A percentile compares a stretch with the other conserved stretches of the same genome.
These are phyloP conservation scores for Salix udensis DNA, from an alignment of 345 rosid species.

Conservation along the genomic window DNA sequence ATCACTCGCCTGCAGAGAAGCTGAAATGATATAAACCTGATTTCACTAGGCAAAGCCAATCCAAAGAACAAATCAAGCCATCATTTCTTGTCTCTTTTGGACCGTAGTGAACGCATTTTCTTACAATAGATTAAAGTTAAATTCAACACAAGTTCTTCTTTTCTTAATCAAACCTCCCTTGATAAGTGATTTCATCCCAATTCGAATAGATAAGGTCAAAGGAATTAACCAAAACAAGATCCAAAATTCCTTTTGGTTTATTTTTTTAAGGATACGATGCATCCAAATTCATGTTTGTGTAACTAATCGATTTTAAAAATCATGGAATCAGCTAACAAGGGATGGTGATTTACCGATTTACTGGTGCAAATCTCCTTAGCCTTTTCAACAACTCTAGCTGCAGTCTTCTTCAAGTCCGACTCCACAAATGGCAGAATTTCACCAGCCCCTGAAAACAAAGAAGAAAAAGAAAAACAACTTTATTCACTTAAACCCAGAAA, in stretches of 20 bases:
- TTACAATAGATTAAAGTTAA: background rate
- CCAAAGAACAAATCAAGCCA: background rate
- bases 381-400: constrained; percentile 60
- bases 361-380: constrained; percentile 52
- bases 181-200: background rate
- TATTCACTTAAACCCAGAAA: background rate
- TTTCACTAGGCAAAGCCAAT: background rate
- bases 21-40: background rate
- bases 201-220: background rate
- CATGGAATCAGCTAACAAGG: background rate
- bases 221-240: background rate
- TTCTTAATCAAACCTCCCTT: background rate
- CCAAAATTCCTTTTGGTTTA: background rate
- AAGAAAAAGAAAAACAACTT: background rate
- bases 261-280: too few relatives aligned
- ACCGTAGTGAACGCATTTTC: background rate
- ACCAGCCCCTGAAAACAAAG: constrained; percentile 47
- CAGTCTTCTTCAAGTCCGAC: constrained; percentile 64
- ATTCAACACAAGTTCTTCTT: background rate
- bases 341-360: constrained; percentile 47
- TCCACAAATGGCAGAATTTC: constrained; percentile 69
- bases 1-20: constrained; percentile 51
- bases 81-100: background rate
- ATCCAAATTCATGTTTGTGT: too few relatives aligned
- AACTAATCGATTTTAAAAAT: too few relatives aligned